These are phyloP conservation scores for Berberis vulgaris DNA, from an alignment of 164 flowering plant genomes.

Conservation along the genomic window DNA sequence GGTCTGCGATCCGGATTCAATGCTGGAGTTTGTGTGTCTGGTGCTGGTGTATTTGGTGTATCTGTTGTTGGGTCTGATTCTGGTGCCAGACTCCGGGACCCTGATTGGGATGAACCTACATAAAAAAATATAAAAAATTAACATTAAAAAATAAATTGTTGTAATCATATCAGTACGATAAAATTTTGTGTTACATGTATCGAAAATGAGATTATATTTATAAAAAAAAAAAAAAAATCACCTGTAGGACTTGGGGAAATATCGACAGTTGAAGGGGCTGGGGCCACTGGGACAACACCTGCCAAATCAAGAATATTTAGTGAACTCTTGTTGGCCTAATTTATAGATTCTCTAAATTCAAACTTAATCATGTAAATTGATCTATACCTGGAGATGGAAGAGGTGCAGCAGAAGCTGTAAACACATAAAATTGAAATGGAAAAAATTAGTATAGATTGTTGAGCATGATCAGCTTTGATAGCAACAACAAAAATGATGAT, in stretches of 20 bases:
- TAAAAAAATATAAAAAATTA: too few relatives aligned
- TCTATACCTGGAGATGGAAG: slow-evolving; percentile 67
- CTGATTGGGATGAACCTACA: slow-evolving; percentile 11
- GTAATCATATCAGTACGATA: too few relatives aligned
- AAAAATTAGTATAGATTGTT: background rate
- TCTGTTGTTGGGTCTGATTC: slow-evolving; percentile 30
- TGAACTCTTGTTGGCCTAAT: too few relatives aligned
- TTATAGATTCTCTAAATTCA: too few relatives aligned
- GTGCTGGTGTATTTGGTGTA: slow-evolving; percentile 29
- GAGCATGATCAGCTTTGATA: too few relatives aligned
- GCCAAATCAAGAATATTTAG: slow-evolving; percentile 5
- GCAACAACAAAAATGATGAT: too few relatives aligned
- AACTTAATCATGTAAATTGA: too few relatives aligned
- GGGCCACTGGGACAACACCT: slow-evolving; percentile 42
- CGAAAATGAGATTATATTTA: background rate
- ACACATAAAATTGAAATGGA: background rate
- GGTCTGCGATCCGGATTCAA: slow-evolving; percentile 31
- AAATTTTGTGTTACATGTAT: background rate
- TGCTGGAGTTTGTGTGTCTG: slow-evolving; percentile 21
- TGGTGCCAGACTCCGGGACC: slow-evolving; percentile 34
- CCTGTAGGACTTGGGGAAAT: slow-evolving; percentile 37
- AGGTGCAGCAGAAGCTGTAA: slow-evolving; percentile 60
- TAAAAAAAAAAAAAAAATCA: slow-evolving; percentile 8
- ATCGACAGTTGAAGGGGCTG: slow-evolving; percentile 29
- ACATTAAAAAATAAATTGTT: too few relatives aligned